Percentiles rank a stretch among this genome's conserved stretches.
These are phyloP conservation scores for Syzygium grande DNA, from an alignment of 345 rosid genomes.

Conservation along the genomic window DNA sequence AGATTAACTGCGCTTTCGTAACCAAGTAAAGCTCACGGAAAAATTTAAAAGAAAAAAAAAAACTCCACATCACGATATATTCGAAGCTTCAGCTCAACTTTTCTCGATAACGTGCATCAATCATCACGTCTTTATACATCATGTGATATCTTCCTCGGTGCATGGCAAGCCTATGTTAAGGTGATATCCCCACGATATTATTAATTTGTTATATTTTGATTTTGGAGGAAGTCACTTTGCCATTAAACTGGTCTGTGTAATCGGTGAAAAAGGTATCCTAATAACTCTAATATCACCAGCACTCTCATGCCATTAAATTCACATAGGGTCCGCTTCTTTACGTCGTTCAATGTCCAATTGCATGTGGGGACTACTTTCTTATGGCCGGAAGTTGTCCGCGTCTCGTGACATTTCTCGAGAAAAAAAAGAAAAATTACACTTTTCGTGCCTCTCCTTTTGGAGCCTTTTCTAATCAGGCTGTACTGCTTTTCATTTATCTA, in stretches of 20 bases:
- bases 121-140: background rate
- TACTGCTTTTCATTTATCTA: background rate
- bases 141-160: background rate
- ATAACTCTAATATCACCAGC: background rate
- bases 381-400: background rate
- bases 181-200: background rate
- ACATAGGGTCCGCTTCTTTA: background rate
- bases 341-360: background rate
- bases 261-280: background rate
- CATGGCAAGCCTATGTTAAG: background rate
- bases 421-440: background rate
- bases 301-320: background rate
- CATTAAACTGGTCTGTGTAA: background rate
- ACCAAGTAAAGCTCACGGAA: rapidly evolving
- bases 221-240: background rate
- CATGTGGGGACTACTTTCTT: background rate
- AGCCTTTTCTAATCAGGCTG: background rate
- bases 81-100: background rate
- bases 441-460: background rate
- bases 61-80: background rate
- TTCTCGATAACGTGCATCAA: background rate
- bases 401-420: background rate
- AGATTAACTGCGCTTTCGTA: background rate
- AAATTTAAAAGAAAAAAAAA: background rate
- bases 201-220: background rate